phyloP scores from a whole-genome alignment of 176 grass and related monocot species.

The Urochloa ruziziensis region DNA sequence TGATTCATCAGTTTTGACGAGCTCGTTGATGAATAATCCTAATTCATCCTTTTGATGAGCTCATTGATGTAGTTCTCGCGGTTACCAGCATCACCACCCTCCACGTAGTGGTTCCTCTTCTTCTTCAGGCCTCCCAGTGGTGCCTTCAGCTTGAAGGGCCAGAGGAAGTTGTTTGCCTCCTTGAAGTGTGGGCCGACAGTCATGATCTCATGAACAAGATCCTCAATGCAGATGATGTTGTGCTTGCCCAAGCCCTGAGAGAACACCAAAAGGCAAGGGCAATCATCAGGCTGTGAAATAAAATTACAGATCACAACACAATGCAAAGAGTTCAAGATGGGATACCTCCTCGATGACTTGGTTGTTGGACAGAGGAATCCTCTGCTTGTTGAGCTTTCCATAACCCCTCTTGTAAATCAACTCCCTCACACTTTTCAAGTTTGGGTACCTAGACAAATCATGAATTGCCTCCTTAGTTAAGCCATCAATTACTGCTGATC shows the following conservation, averaged over 20 bases:
- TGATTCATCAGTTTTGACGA: no score
- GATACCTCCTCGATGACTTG: conserved; percentile 66
- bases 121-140: conserved; percentile 78
- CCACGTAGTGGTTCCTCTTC: conserved; percentile 91
- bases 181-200: conserved; percentile 87
- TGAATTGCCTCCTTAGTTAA: neutral
- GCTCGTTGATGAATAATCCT: conserved; percentile 92
- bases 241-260: conserved; percentile 63
- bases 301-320: neutral
- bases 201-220: conserved; percentile 89
- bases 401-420: conserved; percentile 94
- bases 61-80: conserved; percentile 90
- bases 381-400: conserved; percentile 87
- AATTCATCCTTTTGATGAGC: conserved; percentile 92
- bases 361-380: conserved; percentile 68
- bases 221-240: conserved; percentile 80
- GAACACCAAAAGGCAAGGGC: neutral
- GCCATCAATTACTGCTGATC: neutral
- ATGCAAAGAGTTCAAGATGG: neutral
- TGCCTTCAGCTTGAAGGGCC: conserved; percentile 87
- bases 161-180: conserved; percentile 95
- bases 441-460: conserved; percentile 60
- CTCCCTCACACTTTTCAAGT: conserved; percentile 85
- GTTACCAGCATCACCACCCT: conserved; percentile 92
- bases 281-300: neutral